A percentile compares a stretch with the other conserved stretches of the same genome.
These are phyloP conservation scores for Dichotomopilus funicola DNA, from an alignment of 2,329 filamentous ascomycete species.

Conservation along the genomic window DNA sequence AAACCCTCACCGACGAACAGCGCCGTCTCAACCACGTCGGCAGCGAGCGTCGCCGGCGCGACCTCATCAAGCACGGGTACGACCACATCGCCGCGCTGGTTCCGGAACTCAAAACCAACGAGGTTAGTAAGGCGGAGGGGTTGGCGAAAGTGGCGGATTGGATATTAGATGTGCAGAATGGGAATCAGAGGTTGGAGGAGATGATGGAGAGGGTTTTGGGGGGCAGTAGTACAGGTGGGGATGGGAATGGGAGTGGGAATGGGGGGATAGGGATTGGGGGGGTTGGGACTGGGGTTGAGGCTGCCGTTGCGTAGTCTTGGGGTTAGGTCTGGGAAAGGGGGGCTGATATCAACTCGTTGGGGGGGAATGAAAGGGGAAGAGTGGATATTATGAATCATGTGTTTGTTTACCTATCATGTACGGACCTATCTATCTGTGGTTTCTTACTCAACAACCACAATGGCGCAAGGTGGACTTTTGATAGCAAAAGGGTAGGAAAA, in stretches of 20 bases:
- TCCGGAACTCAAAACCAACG: constrained; percentile 64
- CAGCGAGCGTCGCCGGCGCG: constrained; percentile 80
- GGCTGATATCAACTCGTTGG: too few species aligned
- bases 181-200: constrained; percentile 54
- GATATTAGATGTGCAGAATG: constrained; percentile 64
- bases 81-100: constrained; percentile 73
- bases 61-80: constrained; percentile 75
- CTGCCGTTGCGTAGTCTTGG: too few species aligned
- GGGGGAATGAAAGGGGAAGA: too few species aligned
- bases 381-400: too few species aligned
- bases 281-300: too few species aligned
- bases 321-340: too few species aligned
- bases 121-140: constrained; percentile 77
- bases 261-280: not conserved
- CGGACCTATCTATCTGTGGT: too few species aligned
- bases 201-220: not conserved
- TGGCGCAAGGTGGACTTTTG: too few species aligned
- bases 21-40: constrained; percentile 82
- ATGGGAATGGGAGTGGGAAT: not conserved
- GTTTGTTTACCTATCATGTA: too few species aligned
- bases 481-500: too few species aligned
- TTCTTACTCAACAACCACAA: too few species aligned
- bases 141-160: constrained; percentile 70
- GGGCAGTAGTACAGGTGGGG: not conserved
- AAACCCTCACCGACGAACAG: constrained; percentile 74